Conservation (phyloP, 805 yeast species). For the Yarrowia bubula region DNA sequence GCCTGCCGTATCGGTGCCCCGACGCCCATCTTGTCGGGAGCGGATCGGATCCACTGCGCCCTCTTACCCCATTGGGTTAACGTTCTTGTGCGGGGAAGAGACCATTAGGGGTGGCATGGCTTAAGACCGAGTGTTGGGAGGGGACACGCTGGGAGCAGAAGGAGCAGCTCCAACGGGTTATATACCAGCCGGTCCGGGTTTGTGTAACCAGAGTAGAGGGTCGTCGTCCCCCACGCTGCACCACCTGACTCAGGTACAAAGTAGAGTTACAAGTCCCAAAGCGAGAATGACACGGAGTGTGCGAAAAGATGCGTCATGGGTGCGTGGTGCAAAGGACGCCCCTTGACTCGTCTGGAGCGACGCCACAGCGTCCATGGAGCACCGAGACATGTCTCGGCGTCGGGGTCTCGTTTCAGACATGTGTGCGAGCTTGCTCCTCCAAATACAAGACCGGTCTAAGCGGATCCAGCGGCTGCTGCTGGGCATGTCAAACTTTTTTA, state of each 20-base stretch:
- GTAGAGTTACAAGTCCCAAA: conserved; percentile 14
- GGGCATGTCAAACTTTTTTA: conserved; percentile 9
- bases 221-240: neutral
- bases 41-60: neutral
- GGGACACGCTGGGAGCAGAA: neutral
- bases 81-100: conserved; percentile 24
- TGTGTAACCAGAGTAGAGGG: neutral
- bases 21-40: no score
- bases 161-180: neutral
- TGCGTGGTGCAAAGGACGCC: neutral
- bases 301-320: conserved; percentile 5
- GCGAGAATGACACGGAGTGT: conserved; percentile 17
- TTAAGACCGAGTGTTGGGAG: conserved; percentile 10
- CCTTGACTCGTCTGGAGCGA: neutral
- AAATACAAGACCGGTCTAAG: no score
- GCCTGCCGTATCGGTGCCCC: neutral
- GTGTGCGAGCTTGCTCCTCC: neutral
- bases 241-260: conserved; percentile 21
- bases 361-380: neutral
- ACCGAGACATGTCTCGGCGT: neutral
- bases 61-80: conserved; percentile 14
- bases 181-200: neutral
- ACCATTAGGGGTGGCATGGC: conserved; percentile 15
- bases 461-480: neutral
- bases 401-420: neutral